These are phyloP conservation scores for Leishmania turanica DNA, from an alignment of 208 protist genomes.

Conservation along the genomic window DNA sequence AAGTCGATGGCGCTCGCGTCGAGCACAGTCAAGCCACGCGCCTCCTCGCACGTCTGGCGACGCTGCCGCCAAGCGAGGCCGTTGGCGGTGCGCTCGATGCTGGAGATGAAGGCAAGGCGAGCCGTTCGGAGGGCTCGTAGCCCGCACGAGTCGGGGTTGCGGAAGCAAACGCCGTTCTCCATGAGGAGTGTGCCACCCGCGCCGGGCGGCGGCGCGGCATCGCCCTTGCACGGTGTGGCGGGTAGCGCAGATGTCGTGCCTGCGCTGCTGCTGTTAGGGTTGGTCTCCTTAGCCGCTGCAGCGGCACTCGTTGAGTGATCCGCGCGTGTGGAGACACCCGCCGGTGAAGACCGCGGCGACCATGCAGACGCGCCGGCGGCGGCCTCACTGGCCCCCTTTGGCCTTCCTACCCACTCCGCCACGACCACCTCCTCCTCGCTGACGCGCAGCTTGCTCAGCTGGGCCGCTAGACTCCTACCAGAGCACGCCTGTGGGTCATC, in stretches of 20 bases:
- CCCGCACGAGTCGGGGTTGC: conserved; percentile 43
- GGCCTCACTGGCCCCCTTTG: background rate
- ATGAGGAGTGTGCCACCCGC: conserved; percentile 36
- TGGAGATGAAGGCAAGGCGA: conserved; percentile 65
- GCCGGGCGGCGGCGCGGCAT: background rate
- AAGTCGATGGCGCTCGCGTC: conserved; percentile 75
- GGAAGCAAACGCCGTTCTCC: conserved; percentile 75
- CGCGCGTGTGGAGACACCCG: background rate
- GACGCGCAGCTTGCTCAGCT: conserved; percentile 30
- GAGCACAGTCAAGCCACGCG: conserved; percentile 49
- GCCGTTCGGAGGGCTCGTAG: conserved; percentile 65
- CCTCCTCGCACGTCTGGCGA: conserved; percentile 35
- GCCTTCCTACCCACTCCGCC: conserved; percentile 40
- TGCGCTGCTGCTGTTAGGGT: background rate
- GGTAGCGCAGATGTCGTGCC: background rate
- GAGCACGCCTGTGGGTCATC: conserved; percentile 4
- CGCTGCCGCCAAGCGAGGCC: conserved; percentile 32
- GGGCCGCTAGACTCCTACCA: conserved; percentile 6
- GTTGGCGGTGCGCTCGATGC: conserved; percentile 41
- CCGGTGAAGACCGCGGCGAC: conserved; percentile 5
- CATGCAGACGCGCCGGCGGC: background rate
- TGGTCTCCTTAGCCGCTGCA: background rate
- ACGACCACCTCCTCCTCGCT: conserved; percentile 47
- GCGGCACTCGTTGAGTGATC: background rate
- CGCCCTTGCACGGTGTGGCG: background rate